Evolutionary conservation across 805 yeast species (phyloP), one percentile per base, ranked within the genome.

Genomic region (Ogataea angusta): DNA sequence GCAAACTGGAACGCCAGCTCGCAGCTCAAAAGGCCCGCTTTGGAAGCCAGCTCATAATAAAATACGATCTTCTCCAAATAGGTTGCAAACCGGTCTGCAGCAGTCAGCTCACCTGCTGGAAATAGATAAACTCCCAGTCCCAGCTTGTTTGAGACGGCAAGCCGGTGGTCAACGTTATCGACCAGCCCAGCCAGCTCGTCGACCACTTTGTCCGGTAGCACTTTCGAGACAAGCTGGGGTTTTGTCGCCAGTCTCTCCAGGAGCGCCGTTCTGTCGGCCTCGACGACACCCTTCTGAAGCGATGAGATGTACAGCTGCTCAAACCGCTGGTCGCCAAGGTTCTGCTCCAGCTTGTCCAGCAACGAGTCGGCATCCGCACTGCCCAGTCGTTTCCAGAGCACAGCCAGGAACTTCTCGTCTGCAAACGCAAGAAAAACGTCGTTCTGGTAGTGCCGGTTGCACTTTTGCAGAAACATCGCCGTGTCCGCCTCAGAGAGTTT

Each of bases 111-210:
- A 3, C 34, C 34, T 5, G 13, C 29, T 2, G 24, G 33, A 15
- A 31, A 22, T 8, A 36, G 16, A 29, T 53, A 57, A 8, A 49
- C 34, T 0, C 49, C 43, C n/a, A 40, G 37, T 5, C 56, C 59
- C 3, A 62, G 21, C 6, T 60, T 45, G 30, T 60, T 62, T 6
- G 53, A 50, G 8, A 50, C 35, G 2, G 52, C 28, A 12, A 60
- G 19, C 4, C 46, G 29, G 2, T 38, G 19, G 28, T 47, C 49
- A 7, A 56, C 56, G 6, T 13, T 9, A 3, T 23, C 8, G 4
- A 42, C 38, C 5, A 51, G 21, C 5, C 18, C 13, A 2, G 6
- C 10, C 8, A 33, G n/a, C n/a, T 48, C 23, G 3, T 34, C 17
- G 0, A 39, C 16, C 13, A 52, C 19, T 10, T 42, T 24, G 5